Base-by-base conservation (phyloP, 495 filamentous ascomycete species). In the Hyaloscypha hepaticicola region DNA sequence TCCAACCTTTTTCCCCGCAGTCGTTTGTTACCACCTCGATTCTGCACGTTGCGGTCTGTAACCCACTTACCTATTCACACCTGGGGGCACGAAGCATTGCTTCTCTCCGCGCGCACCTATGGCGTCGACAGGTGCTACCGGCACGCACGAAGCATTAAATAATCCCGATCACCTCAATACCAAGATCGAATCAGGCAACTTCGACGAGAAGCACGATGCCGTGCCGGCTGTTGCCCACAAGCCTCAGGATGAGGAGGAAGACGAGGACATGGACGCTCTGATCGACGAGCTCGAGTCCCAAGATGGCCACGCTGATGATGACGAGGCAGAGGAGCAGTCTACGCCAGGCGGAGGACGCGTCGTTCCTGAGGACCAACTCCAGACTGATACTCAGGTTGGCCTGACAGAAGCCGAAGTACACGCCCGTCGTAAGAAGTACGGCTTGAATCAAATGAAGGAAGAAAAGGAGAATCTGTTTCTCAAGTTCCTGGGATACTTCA, bases 401-500 rank as follows among this genome's bases (percentile, higher is more conserved):
- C 83, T 96, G 9, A 88, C 82, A n/a, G 79, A 86, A 28, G 68
- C 73, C n/a, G 88, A 96, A 76, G 90, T 94, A 25, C 51, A 76
- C 50, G 70, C 77, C 63, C 86, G 90, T 31, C 86, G 90, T 56
- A 90, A 83, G 75, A 92, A 90, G 76, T 92, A 89, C 77, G 92
- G 92, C 76, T 79, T 90, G 72, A 96, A 96, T 71, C 85, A 89
- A 74, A 88, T 96, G 88, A 92, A 90, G 76, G 89, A 94, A 76
- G 89, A 94, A 77, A 95, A 92, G 77, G 85, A 88, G 73, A 94
- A 91, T 69, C 73, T 91, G n/a, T 74, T 93, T 56, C 80, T 93
- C 67, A 92, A 95, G 78, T 96, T 96, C 73, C 74, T 96, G 25
- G 79, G 79, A 63, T 95, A 89, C 79, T 96, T 96, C 78, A 81